A percentile compares a stretch with the other conserved stretches of the same genome.
phyloP scores from a whole-genome alignment of 441 rosid genomes.

The Bruguiera hainesii region DNA sequence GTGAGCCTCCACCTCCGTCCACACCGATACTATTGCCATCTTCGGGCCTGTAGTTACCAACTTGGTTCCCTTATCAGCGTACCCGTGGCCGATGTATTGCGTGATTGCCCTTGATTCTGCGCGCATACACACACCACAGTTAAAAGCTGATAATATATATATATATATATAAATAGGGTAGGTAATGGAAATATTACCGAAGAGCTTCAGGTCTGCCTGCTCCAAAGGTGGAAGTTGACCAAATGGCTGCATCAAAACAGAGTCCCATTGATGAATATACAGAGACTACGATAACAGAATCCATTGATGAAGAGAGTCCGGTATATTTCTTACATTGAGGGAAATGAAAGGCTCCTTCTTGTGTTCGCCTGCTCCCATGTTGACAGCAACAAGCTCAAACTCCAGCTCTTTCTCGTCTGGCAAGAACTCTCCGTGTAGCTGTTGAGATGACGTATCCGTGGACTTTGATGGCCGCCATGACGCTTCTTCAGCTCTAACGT shows the following conservation, averaged over 20 bases:
- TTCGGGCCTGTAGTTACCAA: conserved; percentile 31
- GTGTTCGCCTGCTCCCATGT: conserved; percentile 51
- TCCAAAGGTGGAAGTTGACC: conserved; percentile 32
- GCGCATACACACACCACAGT: conserved; percentile 19
- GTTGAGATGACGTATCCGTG: conserved; percentile 52
- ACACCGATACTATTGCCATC: conserved; percentile 34
- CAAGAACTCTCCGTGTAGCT: conserved; percentile 48
- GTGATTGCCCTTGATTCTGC: conserved; percentile 79
- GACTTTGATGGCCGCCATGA: conserved; percentile 46
- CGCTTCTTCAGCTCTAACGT: too few species aligned
- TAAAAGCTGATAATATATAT: too few species aligned
- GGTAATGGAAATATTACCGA: conserved; percentile 16
- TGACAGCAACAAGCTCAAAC: conserved; percentile 45
- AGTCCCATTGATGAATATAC: neutral
- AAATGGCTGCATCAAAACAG: conserved; percentile 27
- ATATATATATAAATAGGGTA: too few species aligned
- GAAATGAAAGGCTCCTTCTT: conserved; percentile 49
- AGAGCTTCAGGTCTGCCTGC: conserved; percentile 29
- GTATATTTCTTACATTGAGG: conserved; percentile 42
- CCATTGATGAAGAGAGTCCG: neutral
- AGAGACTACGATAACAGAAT: neutral
- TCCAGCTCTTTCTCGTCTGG: conserved; percentile 56
- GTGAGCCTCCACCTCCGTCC: conserved; percentile 65
- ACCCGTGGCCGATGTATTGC: conserved; percentile 46
- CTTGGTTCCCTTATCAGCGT: conserved; percentile 45